phyloP scores from a whole-genome alignment of 768 basidiomycete genomes.

The Termitomyces sp. region DNA sequence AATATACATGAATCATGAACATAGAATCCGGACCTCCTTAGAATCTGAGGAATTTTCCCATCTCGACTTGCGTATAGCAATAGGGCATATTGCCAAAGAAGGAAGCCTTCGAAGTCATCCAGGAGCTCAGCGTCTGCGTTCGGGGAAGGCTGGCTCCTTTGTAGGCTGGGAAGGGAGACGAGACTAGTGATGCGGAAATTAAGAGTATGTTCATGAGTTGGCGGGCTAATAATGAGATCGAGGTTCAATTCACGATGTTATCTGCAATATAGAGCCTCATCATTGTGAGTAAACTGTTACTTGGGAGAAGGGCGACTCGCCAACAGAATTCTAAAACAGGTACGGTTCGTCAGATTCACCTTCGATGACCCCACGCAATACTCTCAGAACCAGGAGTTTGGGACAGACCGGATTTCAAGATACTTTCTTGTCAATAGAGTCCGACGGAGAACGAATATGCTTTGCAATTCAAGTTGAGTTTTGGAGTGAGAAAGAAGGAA shows the following conservation, averaged over 20 bases:
- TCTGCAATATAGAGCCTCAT: neutral
- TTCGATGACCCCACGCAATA: neutral
- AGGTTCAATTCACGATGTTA: neutral
- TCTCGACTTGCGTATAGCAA: neutral
- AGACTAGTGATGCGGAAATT: neutral
- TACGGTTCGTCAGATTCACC: neutral
- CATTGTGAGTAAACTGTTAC: too few relatives aligned
- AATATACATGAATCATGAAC: neutral
- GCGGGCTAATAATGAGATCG: neutral
- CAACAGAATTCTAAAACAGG: neutral
- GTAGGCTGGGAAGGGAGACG: neutral
- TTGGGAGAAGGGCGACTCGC: neutral
- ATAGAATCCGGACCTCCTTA: neutral
- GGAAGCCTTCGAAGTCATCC: neutral
- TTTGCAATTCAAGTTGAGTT: neutral
- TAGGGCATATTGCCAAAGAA: neutral
- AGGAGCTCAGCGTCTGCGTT: neutral
- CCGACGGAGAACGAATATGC: neutral
- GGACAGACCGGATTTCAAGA: neutral
- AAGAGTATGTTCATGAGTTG: neutral
- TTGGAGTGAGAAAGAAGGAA: conserved; percentile 1
- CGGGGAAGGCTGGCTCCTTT: too few relatives aligned
- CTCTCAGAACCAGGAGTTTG: neutral
- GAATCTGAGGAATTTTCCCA: neutral
- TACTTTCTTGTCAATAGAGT: neutral